phyloP scores from a whole-genome alignment of 2,329 filamentous ascomycete species.

The Tolypocladium pustulatum region DNA sequence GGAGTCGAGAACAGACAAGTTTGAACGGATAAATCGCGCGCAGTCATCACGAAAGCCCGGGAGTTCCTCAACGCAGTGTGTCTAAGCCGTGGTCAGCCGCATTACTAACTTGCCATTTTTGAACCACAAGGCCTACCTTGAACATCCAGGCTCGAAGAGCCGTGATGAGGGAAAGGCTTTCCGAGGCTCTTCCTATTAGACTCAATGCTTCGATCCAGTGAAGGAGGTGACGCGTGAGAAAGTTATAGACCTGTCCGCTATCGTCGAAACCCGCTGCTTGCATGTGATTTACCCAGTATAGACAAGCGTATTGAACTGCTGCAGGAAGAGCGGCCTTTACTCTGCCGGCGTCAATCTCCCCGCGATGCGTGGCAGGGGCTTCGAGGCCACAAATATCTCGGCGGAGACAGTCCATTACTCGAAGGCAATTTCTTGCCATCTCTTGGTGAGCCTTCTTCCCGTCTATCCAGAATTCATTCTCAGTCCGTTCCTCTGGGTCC shows the following conservation, averaged over 20 bases:
- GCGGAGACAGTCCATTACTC: background rate
- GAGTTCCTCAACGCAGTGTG: background rate
- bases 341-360: background rate
- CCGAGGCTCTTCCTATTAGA: background rate
- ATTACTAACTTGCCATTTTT: fast-evolving
- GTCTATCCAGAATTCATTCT: background rate
- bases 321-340: background rate
- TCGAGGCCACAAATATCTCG: background rate
- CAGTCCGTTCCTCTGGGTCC: background rate
- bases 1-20: background rate
- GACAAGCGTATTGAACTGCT: background rate
- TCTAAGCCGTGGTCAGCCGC: background rate
- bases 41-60: background rate
- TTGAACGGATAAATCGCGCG: background rate
- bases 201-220: background rate
- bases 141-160: background rate
- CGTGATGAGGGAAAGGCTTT: background rate
- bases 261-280: background rate
- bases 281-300: background rate
- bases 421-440: background rate
- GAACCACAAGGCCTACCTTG: background rate
- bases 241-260: background rate
- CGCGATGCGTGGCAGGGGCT: background rate
- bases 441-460: background rate
- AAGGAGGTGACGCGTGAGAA: background rate